Conservation (phyloP, 495 filamentous ascomycete species). For the Aspergillus mulundensis region DNA sequence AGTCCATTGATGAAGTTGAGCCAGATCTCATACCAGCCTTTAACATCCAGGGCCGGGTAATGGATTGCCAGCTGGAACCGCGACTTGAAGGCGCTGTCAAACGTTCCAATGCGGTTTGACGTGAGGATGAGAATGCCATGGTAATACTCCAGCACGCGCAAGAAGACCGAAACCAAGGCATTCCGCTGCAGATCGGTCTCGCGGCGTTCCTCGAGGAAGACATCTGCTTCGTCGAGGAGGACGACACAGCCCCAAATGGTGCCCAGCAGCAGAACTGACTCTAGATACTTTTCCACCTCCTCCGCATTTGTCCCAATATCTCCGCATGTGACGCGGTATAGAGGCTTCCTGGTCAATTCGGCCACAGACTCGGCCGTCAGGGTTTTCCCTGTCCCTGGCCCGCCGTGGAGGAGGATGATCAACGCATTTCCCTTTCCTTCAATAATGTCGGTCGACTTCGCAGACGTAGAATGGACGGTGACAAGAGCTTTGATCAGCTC, state of each 20-base stretch:
- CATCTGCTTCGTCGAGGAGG: constrained; percentile 54
- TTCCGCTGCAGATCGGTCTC: constrained; percentile 44
- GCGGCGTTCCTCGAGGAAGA: constrained; percentile 47
- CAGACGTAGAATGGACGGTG: constrained; percentile 20
- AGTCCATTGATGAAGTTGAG: constrained; percentile 29
- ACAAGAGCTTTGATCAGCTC: constrained; percentile 51
- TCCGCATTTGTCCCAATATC: constrained; percentile 36
- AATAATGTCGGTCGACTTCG: constrained; percentile 22
- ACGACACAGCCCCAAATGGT: constrained; percentile 46
- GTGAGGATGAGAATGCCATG: constrained; percentile 36
- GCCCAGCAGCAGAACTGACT: constrained; percentile 36
- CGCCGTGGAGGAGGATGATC: constrained; percentile 50
- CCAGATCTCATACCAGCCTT: constrained; percentile 30
- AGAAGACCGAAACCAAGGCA: constrained; percentile 48
- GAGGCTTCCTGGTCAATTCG: constrained; percentile 20
- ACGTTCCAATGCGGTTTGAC: constrained; percentile 41
- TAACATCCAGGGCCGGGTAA: neutral
- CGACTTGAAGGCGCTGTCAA: constrained; percentile 48
- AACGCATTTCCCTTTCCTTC: constrained; percentile 38
- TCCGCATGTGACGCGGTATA: constrained; percentile 29
- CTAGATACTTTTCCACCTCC: constrained; percentile 40
- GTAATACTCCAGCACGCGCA: constrained; percentile 58
- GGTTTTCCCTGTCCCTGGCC: constrained; percentile 43
- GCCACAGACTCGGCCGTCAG: constrained; percentile 34
- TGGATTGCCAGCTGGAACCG: constrained; percentile 40